These are phyloP conservation scores for Tulasnella sp. DNA, from an alignment of 768 basidiomycete species.

Conservation along the genomic window DNA sequence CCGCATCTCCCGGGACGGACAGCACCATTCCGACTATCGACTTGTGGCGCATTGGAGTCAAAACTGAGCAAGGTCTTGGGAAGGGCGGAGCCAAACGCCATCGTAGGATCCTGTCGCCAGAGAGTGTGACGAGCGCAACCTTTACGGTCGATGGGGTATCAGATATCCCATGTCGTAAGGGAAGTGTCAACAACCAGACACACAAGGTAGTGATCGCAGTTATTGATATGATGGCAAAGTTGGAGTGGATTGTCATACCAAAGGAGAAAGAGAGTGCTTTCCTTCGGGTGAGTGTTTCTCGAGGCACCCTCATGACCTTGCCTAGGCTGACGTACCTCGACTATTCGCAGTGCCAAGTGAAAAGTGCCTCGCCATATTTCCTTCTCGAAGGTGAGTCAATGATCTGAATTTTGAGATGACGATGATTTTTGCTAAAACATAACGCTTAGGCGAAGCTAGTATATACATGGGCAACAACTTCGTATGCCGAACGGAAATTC, in stretches of 20 bases:
- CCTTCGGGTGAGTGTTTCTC: slow-evolving; percentile 5
- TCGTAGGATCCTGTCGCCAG: not conserved
- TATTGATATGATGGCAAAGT: slow-evolving; percentile 15
- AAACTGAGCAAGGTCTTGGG: not conserved
- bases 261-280: slow-evolving; percentile 16
- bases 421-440: too few relatives aligned
- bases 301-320: not conserved
- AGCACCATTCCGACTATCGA: slow-evolving; percentile 16
- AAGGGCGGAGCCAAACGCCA: not conserved
- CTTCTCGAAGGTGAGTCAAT: slow-evolving; percentile 10
- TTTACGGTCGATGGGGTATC: slow-evolving; percentile 19
- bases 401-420: too few relatives aligned
- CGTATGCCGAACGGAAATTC: slow-evolving; percentile 18
- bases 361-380: slow-evolving; percentile 13
- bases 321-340: not conserved
- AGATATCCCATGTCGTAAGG: slow-evolving; percentile 14
- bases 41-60: slow-evolving; percentile 14
- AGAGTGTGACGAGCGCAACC: slow-evolving; percentile 10
- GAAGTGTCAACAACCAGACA: not conserved
- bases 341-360: slow-evolving; percentile 17
- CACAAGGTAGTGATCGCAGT: slow-evolving; percentile 19
- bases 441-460: slow-evolving; percentile 4
- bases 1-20: slow-evolving; percentile 17
- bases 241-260: slow-evolving; percentile 20
- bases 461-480: slow-evolving; percentile 20